Conservation (phyloP, 2,329 filamentous ascomycete genomes). For the Chaetoscypha palmicola region DNA sequence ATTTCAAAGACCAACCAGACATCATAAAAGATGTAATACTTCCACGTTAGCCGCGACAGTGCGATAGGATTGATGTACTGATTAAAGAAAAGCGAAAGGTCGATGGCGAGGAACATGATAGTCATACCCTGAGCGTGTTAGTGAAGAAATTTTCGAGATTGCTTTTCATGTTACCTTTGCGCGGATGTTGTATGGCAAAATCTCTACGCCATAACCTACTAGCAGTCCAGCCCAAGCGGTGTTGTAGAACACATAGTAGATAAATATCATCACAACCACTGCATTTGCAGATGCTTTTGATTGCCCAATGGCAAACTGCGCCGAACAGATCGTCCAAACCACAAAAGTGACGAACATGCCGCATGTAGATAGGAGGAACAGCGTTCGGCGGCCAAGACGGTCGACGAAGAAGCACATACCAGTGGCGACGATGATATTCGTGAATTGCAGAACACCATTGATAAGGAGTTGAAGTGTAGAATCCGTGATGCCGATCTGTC, state of each 20-base stretch:
- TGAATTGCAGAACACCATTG: slow-evolving; percentile 28
- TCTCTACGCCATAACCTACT: slow-evolving; percentile 24
- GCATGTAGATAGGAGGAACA: slow-evolving; percentile 23
- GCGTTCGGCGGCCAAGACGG: slow-evolving; percentile 24
- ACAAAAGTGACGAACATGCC: slow-evolving; percentile 29
- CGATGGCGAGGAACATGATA: slow-evolving; percentile 37
- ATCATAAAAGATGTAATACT: slow-evolving; percentile 37
- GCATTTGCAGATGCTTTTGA: slow-evolving; percentile 18
- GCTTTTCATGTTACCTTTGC: slow-evolving; percentile 23
- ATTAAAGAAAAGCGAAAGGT: slow-evolving; percentile 36
- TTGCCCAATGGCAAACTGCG: slow-evolving; percentile 14
- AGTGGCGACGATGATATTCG: slow-evolving; percentile 21
- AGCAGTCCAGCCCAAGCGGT: slow-evolving; percentile 26
- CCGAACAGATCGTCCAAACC: slow-evolving; percentile 26
- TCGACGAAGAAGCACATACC: slow-evolving; percentile 28
- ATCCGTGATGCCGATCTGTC: slow-evolving; percentile 33
- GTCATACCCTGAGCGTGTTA: slow-evolving; percentile 25
- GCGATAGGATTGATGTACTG: slow-evolving; percentile 36
- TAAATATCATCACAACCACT: slow-evolving; percentile 41
- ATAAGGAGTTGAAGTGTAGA: slow-evolving; percentile 32
- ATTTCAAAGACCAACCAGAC: slow-evolving; percentile 26
- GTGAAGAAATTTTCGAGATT: neutral
- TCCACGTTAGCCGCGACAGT: slow-evolving; percentile 33
- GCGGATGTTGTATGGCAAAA: slow-evolving; percentile 25
- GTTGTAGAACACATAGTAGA: slow-evolving; percentile 40